Conservation (phyloP, 805 yeast species). For the Torulaspora microellipsoides region DNA sequence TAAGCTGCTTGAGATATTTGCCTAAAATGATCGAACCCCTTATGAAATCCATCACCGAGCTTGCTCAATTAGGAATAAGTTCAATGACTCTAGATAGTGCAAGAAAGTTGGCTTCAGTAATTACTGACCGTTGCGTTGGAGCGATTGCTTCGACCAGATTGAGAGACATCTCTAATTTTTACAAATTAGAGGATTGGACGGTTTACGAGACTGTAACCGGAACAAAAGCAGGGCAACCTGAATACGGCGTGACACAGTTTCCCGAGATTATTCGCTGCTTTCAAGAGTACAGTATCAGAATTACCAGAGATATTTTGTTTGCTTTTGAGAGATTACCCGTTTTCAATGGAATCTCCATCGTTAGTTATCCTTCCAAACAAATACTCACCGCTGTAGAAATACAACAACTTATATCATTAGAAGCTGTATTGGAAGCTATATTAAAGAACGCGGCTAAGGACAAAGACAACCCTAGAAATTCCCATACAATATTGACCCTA, state of each 20-base stretch:
- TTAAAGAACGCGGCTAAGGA: slow-evolving; percentile 40
- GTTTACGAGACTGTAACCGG: slow-evolving; percentile 26
- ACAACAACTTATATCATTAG: slow-evolving; percentile 43
- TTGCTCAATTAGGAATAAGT: slow-evolving; percentile 43
- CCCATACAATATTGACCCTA: slow-evolving; percentile 47
- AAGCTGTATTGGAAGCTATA: slow-evolving; percentile 42
- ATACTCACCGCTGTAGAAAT: slow-evolving; percentile 37
- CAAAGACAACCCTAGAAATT: slow-evolving; percentile 37
- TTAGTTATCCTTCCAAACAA: slow-evolving; percentile 36
- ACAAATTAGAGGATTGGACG: slow-evolving; percentile 40
- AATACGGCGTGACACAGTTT: slow-evolving; percentile 37
- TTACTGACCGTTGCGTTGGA: slow-evolving; percentile 42
- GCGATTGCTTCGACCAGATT: slow-evolving; percentile 49
- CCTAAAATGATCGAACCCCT: slow-evolving; percentile 44
- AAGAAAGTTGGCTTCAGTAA: slow-evolving; percentile 34
- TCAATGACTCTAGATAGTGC: slow-evolving; percentile 37
- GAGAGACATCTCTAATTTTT: slow-evolving; percentile 43
- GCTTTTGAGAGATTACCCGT: slow-evolving; percentile 34
- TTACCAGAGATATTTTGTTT: slow-evolving; percentile 33
- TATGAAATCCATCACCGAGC: slow-evolving; percentile 38
- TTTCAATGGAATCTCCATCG: slow-evolving; percentile 35
- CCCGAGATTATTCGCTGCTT: slow-evolving; percentile 35
- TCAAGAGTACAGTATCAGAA: slow-evolving; percentile 35
- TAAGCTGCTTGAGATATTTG: slow-evolving; percentile 52
- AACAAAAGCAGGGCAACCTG: slow-evolving; percentile 7